Evolutionary conservation across 441 rosid genomes (phyloP).

Genomic region (Erysimum pusillum): DNA sequence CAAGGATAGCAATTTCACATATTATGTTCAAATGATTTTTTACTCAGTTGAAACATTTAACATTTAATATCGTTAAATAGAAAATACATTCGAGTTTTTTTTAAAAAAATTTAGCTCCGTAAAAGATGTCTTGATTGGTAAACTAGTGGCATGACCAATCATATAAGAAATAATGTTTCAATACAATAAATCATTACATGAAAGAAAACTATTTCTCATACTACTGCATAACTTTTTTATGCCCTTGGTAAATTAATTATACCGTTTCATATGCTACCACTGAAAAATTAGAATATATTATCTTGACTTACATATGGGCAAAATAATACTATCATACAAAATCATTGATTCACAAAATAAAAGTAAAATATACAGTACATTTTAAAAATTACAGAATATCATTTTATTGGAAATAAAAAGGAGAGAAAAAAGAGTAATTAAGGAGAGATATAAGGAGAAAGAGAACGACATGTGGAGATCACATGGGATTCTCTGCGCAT

Average conservation of each 20-base stretch:
- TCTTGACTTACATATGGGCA: constrained; percentile 21
- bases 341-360: neutral
- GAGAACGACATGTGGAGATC: constrained; percentile 43
- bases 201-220: neutral
- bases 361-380: neutral
- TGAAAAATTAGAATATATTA: constrained; percentile 1
- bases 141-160: neutral
- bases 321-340: constrained; percentile 20
- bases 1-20: neutral
- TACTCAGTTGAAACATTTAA: too few species aligned
- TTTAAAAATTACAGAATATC: neutral
- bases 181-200: neutral
- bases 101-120: neutral
- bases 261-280: constrained; percentile 12
- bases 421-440: neutral
- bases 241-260: neutral
- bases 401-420: constrained; percentile 4
- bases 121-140: neutral
- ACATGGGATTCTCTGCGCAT: constrained; percentile 50
- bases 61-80: neutral
- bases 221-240: neutral
- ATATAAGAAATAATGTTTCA: neutral
- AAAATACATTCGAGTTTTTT: neutral
- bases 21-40: neutral
- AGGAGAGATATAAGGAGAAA: constrained; percentile 1